A percentile compares a stretch with the other conserved stretches of the same genome.
Conservation (phyloP, 257 asterid genomes). For the Lantana camara region DNA sequence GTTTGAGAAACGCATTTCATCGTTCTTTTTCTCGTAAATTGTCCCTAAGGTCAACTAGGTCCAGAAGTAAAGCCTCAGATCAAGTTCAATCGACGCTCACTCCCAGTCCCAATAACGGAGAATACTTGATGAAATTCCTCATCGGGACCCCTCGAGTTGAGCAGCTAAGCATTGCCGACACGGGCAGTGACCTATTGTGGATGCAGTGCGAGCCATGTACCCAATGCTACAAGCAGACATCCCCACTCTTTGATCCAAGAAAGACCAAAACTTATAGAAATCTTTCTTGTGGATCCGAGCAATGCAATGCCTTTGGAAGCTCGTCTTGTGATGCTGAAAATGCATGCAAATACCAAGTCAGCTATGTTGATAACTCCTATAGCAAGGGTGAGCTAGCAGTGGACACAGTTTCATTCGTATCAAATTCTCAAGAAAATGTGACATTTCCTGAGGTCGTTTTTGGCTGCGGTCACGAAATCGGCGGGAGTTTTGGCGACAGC, state of each 20-base stretch:
- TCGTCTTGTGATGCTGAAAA: constrained; percentile 18
- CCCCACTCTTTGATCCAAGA: constrained; percentile 50
- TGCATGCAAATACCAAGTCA: constrained; percentile 35
- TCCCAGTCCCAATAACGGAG: constrained; percentile 30
- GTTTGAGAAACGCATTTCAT: constrained; percentile 21
- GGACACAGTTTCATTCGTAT: constrained; percentile 42
- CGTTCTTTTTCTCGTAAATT: constrained; percentile 49
- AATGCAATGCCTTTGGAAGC: constrained; percentile 24
- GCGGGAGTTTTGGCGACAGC: constrained; percentile 34
- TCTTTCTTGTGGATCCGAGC: constrained; percentile 30
- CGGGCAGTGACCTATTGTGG: constrained; percentile 72
- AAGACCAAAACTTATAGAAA: constrained; percentile 29
- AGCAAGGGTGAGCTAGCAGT: constrained; percentile 43
- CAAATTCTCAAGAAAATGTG: constrained; percentile 1
- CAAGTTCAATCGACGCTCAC: constrained; percentile 26
- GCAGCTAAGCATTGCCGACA: constrained; percentile 47
- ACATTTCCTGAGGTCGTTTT: constrained; percentile 40
- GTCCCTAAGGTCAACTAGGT: background rate
- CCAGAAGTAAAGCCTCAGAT: too few species aligned
- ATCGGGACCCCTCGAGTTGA: constrained; percentile 61
- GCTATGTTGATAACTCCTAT: constrained; percentile 43
- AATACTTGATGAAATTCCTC: constrained; percentile 45
- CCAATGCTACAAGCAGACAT: constrained; percentile 43
- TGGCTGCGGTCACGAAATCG: constrained; percentile 56
- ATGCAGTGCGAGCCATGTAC: constrained; percentile 60